phyloP scores from a whole-genome alignment of 345 rosid species.

The Litchi chinensis region DNA sequence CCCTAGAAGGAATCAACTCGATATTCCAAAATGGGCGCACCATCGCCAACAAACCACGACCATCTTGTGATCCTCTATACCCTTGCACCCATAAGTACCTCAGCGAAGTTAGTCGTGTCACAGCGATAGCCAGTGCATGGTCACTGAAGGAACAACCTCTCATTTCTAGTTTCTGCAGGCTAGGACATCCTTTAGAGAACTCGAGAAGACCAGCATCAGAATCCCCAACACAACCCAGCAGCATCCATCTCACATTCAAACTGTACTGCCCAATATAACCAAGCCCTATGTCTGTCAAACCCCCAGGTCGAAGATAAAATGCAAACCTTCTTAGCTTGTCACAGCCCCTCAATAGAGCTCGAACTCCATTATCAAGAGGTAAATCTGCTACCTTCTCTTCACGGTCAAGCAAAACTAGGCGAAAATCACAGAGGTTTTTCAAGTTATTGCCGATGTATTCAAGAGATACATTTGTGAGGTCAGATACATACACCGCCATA shows the following conservation, averaged over 20 bases:
- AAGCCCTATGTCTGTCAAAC: conserved; percentile 82
- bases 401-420: conserved; percentile 80
- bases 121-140: conserved; percentile 70
- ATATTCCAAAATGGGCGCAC: conserved; percentile 95
- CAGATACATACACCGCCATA: conserved; percentile 86
- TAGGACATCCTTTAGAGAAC: conserved; percentile 88
- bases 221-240: conserved; percentile 80
- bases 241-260: conserved; percentile 88
- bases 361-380: conserved; percentile 92
- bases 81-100: conserved; percentile 99
- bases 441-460: conserved; percentile 62
- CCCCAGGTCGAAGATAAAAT: conserved; percentile 78
- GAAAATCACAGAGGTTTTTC: conserved; percentile 81
- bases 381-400: conserved; percentile 75
- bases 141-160: conserved; percentile 90
- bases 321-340: conserved; percentile 78
- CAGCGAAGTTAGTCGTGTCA: conserved; percentile 58
- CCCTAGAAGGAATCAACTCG: conserved; percentile 75
- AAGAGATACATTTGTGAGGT: conserved; percentile 75
- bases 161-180: conserved; percentile 88
- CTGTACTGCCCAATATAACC: conserved; percentile 76
- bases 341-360: conserved; percentile 80
- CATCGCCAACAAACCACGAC: conserved; percentile 71
- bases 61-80: conserved; percentile 52
- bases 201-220: conserved; percentile 73